Percentiles rank a stretch among this genome's conserved stretches.
These are phyloP conservation scores for Neurospora sp. DNA, from an alignment of 495 filamentous ascomycete species.

Conservation along the genomic window DNA sequence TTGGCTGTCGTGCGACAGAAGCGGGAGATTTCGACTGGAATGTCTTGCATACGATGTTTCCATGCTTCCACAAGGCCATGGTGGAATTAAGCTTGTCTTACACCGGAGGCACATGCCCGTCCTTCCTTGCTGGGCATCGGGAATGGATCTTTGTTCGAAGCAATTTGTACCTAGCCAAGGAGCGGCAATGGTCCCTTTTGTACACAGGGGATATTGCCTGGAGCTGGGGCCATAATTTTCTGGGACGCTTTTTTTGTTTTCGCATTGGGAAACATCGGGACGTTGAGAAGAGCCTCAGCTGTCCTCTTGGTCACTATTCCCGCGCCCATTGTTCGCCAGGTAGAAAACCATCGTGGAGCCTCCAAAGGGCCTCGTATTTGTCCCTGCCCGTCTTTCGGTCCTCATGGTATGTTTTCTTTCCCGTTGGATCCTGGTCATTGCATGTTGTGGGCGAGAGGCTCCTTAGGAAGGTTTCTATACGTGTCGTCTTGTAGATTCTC, in stretches of 20 bases:
- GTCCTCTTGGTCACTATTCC: too few relatives aligned
- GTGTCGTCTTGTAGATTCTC: not conserved
- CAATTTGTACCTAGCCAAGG: not conserved
- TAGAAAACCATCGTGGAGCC: too few relatives aligned
- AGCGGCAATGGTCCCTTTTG: too few relatives aligned
- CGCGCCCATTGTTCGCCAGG: too few relatives aligned
- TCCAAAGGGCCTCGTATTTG: too few relatives aligned
- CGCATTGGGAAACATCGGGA: too few relatives aligned
- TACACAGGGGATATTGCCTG: too few relatives aligned
- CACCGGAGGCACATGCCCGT: not conserved
- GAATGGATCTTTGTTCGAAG: not conserved
- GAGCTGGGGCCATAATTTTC: too few relatives aligned
- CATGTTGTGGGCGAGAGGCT: not conserved
- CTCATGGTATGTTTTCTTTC: not conserved
- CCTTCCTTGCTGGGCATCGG: not conserved
- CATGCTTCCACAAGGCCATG: not conserved
- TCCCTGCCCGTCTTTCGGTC: too few relatives aligned
- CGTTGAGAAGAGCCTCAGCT: too few relatives aligned
- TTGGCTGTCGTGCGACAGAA: not conserved
- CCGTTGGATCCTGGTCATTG: not conserved
- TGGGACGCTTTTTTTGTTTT: too few relatives aligned
- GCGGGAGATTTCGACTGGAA: not conserved
- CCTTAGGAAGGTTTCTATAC: not conserved
- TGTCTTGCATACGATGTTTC: not conserved
- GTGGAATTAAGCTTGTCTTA: not conserved